phyloP scores from a whole-genome alignment of 2,329 filamentous ascomycete species.

The Chaetoscypha palmicola region DNA sequence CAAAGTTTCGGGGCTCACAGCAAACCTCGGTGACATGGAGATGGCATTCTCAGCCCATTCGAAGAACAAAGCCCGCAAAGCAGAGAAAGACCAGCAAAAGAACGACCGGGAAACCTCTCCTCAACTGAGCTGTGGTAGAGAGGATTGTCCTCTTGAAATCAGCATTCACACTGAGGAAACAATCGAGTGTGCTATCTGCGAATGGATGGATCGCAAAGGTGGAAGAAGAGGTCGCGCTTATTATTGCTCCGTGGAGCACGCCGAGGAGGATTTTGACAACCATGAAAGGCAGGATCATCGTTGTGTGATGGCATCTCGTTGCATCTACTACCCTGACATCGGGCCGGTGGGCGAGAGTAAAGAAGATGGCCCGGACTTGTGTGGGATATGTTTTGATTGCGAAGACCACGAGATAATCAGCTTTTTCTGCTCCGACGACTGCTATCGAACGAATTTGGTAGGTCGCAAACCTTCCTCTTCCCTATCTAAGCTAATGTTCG shows the following conservation, averaged over 20 bases:
- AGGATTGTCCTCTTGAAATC: conserved; percentile 20
- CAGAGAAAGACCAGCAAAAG: conserved; percentile 18
- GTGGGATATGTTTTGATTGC: conserved; percentile 22
- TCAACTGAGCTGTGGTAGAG: conserved; percentile 17
- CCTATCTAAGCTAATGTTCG: not conserved
- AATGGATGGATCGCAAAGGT: conserved; percentile 24
- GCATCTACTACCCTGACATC: conserved; percentile 15
- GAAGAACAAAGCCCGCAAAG: conserved; percentile 25
- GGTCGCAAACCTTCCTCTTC: not conserved
- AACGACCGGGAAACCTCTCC: conserved; percentile 14
- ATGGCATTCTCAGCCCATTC: conserved; percentile 27
- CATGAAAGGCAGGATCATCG: conserved; percentile 21
- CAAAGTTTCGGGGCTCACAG: conserved; percentile 15
- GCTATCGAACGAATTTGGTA: conserved; percentile 23
- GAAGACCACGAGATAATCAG: conserved; percentile 17
- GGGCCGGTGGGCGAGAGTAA: conserved; percentile 16
- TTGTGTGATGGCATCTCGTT: conserved; percentile 20
- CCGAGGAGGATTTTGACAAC: conserved; percentile 23
- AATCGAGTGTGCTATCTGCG: conserved; percentile 27
- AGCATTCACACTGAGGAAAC: conserved; percentile 19
- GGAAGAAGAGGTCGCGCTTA: conserved; percentile 12
- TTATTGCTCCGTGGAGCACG: conserved; percentile 27
- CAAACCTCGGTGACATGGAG: conserved; percentile 22
- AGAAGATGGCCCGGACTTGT: conserved; percentile 3
- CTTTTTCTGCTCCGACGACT: conserved; percentile 24